These are phyloP conservation scores for Trypanosoma conorhini DNA, from an alignment of 208 protist genomes.

Conservation along the genomic window DNA sequence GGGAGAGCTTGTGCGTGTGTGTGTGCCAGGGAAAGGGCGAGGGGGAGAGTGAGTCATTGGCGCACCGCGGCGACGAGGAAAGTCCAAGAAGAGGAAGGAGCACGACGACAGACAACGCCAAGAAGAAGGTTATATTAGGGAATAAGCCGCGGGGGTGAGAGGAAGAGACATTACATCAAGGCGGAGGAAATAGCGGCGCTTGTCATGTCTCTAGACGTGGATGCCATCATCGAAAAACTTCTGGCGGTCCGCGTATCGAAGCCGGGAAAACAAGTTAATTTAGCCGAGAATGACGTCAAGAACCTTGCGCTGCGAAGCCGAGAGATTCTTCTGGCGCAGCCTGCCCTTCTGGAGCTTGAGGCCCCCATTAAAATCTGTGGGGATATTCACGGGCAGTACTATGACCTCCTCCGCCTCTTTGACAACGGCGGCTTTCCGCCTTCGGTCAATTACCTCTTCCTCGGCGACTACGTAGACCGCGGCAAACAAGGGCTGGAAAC, in stretches of 20 bases:
- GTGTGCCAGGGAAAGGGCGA: background rate
- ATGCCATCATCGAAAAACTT: conserved; percentile 93
- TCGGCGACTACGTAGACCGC: conserved; percentile 99
- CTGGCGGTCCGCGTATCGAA: conserved; percentile 89
- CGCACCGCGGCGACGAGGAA: background rate
- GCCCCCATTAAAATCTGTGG: conserved; percentile 95
- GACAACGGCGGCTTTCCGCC: conserved; percentile 99
- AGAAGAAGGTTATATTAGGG: background rate
- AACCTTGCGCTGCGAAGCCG: conserved; percentile 77
- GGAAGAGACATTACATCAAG: background rate
- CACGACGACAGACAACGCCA: background rate
- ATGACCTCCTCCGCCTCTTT: conserved; percentile 99
- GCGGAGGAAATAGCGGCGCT: background rate
- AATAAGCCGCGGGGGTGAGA: background rate
- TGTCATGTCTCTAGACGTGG: conserved; percentile 78
- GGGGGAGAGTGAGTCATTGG: background rate
- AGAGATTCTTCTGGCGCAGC: conserved; percentile 89
- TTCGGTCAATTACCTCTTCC: conserved; percentile 99
- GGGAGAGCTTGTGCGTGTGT: background rate
- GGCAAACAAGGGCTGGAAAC: conserved; percentile 99
- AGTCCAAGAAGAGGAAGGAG: background rate
- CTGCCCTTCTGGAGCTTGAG: conserved; percentile 87
- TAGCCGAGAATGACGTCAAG: conserved; percentile 90
- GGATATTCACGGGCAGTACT: conserved; percentile 99
- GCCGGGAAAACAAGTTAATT: conserved; percentile 87